Conservation (phyloP, 2,329 filamentous ascomycete genomes). For the Xylariales sp. region DNA sequence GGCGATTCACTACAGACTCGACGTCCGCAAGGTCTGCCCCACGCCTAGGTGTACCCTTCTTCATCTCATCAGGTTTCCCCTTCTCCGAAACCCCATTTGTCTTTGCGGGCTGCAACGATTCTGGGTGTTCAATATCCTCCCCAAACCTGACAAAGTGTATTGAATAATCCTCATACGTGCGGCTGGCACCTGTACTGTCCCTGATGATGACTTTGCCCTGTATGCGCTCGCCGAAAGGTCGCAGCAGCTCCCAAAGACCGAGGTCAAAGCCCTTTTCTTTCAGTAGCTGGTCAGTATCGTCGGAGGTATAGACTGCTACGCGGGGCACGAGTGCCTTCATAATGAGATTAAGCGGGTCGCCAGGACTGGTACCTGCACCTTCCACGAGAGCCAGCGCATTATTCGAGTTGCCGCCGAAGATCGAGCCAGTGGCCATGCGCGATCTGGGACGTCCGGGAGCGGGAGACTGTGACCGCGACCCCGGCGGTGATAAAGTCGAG, state of each 20-base stretch:
- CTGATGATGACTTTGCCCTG: slow-evolving; percentile 85
- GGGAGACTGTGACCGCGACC: slow-evolving; percentile 65
- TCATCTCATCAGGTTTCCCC: neutral
- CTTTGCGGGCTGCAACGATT: slow-evolving; percentile 28
- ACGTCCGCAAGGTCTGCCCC: slow-evolving; percentile 57
- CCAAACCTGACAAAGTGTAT: slow-evolving; percentile 78
- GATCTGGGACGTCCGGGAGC: slow-evolving; percentile 55
- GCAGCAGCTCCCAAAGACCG: slow-evolving; percentile 78
- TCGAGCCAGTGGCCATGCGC: slow-evolving; percentile 54
- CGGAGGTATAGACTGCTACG: slow-evolving; percentile 80
- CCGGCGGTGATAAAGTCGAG: slow-evolving; percentile 62
- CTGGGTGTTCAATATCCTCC: slow-evolving; percentile 48
- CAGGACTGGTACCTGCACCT: slow-evolving; percentile 37
- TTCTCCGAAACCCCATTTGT: slow-evolving; percentile 10
- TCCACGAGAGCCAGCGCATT: slow-evolving; percentile 39
- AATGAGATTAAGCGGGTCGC: slow-evolving; percentile 62
- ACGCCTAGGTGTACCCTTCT: slow-evolving; percentile 6
- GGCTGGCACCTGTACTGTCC: slow-evolving; percentile 82
- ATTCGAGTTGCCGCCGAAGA: slow-evolving; percentile 43
- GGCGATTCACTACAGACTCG: slow-evolving; percentile 75
- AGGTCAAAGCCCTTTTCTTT: slow-evolving; percentile 78
- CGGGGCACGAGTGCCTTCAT: slow-evolving; percentile 85
- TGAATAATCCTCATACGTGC: slow-evolving; percentile 83
- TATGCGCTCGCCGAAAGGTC: slow-evolving; percentile 86
- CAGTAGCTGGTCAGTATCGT: slow-evolving; percentile 77